Evolutionary conservation across 257 asterid genomes (phyloP).

Genomic region (Ballota nigra): DNA sequence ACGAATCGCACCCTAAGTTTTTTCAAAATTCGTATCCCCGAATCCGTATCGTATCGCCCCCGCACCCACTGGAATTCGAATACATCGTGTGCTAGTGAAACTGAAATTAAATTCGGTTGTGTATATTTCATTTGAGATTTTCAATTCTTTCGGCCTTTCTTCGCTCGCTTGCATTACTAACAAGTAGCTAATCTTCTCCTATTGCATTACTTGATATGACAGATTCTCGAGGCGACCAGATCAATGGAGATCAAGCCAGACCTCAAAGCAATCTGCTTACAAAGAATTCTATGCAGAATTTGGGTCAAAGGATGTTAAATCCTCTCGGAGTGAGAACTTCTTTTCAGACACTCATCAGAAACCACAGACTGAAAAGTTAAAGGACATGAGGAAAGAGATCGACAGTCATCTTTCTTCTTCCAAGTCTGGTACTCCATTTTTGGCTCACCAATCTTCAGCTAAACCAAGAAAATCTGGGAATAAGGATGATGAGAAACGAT

Average conservation of each 20-base stretch:
- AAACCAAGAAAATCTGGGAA: conserved; percentile 38
- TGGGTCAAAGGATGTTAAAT: conserved; percentile 57
- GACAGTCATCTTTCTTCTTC: conserved; percentile 43
- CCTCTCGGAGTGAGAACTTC: conserved; percentile 53
- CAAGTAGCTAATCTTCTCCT: neutral
- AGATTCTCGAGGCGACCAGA: conserved; percentile 76
- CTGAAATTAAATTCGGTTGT: neutral
- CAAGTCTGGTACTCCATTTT: conserved; percentile 47
- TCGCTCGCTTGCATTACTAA: neutral
- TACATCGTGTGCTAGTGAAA: neutral
- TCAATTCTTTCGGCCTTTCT: neutral
- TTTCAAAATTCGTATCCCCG: too few relatives aligned
- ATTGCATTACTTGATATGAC: conserved; percentile 18
- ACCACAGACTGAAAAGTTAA: conserved; percentile 62
- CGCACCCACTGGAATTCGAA: too few relatives aligned
- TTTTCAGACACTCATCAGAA: conserved; percentile 47
- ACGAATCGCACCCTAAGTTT: too few relatives aligned
- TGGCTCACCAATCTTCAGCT: conserved; percentile 64
- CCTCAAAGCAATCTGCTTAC: conserved; percentile 64
- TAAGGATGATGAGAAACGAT: conserved; percentile 25
- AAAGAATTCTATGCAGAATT: conserved; percentile 69
- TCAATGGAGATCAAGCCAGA: conserved; percentile 80
- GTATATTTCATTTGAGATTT: neutral
- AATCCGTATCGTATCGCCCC: too few relatives aligned
- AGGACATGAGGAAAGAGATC: conserved; percentile 76